Evolutionary conservation across 2,329 filamentous ascomycete species (phyloP), one percentile per base, ranked within the genome.

Genomic region (Cladosporium sp.): DNA sequence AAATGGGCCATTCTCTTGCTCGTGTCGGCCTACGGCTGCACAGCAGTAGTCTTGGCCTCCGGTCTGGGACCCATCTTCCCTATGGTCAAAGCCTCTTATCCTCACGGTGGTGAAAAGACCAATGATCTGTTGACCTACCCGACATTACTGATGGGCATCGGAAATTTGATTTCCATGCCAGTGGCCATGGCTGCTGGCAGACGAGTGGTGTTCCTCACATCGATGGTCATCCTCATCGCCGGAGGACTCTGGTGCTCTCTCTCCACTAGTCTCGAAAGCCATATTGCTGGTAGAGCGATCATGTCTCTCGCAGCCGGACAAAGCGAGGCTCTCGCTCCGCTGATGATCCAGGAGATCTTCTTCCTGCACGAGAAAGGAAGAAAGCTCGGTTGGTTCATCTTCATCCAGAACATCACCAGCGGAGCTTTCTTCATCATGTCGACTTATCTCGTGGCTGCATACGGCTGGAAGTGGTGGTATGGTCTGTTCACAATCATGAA

Each of bases 91-190:
- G 43, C 43, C n/a, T 47, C 43, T 3, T 47, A 47, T 30, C 43
- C 43, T 5, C 5, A 47, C 14, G 15, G 14, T 7, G 43, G 43
- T n/a, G 25, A 59, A 3, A 47, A 47, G 43, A 47, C 43, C 4
- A 76, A 76, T 43, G 66, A 72, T 8, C 65, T 77, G 7, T 69
- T 52, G 19, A 72, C 67, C 0, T 69, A 66, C 30, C 67, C 70
- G 1, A 64, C 61, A 1, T 60, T 72, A 0, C 70, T 76, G 62
- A 59, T 74, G 17, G 75, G 75, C 1, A 65, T 64, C 5, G 69
- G 71, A 0, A 77, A 77, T 54, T 56, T 77, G n/a, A 57, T 72
- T 36, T 66, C 67, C 5, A 70, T 72, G 67, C 71, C 70, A 5
- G 59, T 72, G 20, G 63, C 66, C 20, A 57, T 66, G 9, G 64